Evolutionary conservation across 495 filamentous ascomycete species (phyloP).

Genomic region (Hypoxylon lenormandii): DNA sequence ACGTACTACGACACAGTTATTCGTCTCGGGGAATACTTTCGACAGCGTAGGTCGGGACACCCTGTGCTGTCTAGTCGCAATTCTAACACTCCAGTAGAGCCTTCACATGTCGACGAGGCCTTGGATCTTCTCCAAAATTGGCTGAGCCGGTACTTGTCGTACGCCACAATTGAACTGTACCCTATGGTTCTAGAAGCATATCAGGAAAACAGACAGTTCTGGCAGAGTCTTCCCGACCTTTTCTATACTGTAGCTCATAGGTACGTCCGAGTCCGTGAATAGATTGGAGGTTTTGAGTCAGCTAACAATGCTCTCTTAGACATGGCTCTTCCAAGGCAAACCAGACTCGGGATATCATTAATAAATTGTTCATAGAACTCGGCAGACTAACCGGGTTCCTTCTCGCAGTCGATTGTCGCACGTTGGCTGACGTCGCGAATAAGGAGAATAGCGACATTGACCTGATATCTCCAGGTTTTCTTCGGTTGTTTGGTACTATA

Average conservation of each 20-base stretch:
- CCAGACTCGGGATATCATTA: slow-evolving; percentile 44
- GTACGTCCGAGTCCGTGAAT: slow-evolving; percentile 26
- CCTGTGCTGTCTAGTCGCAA: slow-evolving; percentile 15
- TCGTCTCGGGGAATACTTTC: slow-evolving; percentile 54
- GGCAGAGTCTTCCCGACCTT: slow-evolving; percentile 44
- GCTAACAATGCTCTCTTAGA: slow-evolving; percentile 26
- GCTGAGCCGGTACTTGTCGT: slow-evolving; percentile 58
- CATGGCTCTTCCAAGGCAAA: slow-evolving; percentile 30
- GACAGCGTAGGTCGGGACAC: slow-evolving; percentile 50
- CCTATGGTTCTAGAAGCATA: slow-evolving; percentile 52
- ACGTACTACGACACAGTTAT: slow-evolving; percentile 53
- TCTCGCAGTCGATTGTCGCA: slow-evolving; percentile 39
- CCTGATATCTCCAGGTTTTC: slow-evolving; percentile 45
- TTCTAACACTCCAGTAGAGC: slow-evolving; percentile 47
- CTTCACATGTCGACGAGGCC: slow-evolving; percentile 54
- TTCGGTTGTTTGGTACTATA: slow-evolving; percentile 36
- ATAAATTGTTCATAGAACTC: slow-evolving; percentile 38
- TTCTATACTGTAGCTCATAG: slow-evolving; percentile 40
- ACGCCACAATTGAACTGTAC: slow-evolving; percentile 39
- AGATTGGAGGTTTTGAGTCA: neutral
- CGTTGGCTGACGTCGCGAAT: slow-evolving; percentile 11
- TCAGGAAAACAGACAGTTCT: slow-evolving; percentile 53
- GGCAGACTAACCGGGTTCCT: slow-evolving; percentile 47
- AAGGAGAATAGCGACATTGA: slow-evolving; percentile 37
- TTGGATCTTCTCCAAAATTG: slow-evolving; percentile 56